Conservation (phyloP, 768 basidiomycete genomes). For the Boletus fagicola region DNA sequence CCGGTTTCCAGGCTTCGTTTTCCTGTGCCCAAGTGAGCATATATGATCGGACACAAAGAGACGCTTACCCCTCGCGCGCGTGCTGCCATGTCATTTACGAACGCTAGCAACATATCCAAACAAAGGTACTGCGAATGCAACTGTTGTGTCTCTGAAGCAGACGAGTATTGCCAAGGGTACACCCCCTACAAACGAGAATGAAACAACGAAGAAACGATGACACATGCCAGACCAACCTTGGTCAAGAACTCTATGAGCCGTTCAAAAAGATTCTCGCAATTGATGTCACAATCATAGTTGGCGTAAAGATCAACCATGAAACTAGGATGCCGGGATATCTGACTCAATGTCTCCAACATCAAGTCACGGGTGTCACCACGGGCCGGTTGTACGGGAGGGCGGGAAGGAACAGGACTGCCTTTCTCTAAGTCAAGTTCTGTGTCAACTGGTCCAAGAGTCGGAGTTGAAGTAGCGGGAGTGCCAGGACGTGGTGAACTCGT, state of each 20-base stretch:
- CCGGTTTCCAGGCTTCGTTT: constrained; percentile 60
- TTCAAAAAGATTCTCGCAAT: constrained; percentile 96
- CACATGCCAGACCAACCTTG: constrained; percentile 50
- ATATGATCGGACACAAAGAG: constrained; percentile 4
- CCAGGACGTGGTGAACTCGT: constrained; percentile 52
- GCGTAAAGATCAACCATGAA: constrained; percentile 96
- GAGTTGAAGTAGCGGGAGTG: constrained; percentile 45
- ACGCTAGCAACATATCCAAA: constrained; percentile 81
- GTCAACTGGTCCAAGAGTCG: constrained; percentile 40
- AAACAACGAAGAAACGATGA: constrained; percentile 3
- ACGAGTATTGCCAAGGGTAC: constrained; percentile 64
- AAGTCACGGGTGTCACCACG: constrained; percentile 86
- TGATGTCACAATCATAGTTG: constrained; percentile 97
- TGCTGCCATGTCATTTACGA: constrained; percentile 83
- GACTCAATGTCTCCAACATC: constrained; percentile 82
- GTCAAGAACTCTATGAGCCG: constrained; percentile 84
- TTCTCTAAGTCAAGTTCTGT: constrained; percentile 47
- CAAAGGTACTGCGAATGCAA: constrained; percentile 83
- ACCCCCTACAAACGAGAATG: constrained; percentile 56
- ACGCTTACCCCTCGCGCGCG: constrained; percentile 51
- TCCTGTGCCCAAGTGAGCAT: constrained; percentile 32
- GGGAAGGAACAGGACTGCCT: constrained; percentile 48
- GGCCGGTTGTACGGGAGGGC: constrained; percentile 68
- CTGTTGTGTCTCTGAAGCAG: constrained; percentile 60
- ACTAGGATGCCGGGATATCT: constrained; percentile 77